Conservation (phyloP, 2,329 filamentous ascomycete genomes). For the Colletotrichum paranaense region DNA sequence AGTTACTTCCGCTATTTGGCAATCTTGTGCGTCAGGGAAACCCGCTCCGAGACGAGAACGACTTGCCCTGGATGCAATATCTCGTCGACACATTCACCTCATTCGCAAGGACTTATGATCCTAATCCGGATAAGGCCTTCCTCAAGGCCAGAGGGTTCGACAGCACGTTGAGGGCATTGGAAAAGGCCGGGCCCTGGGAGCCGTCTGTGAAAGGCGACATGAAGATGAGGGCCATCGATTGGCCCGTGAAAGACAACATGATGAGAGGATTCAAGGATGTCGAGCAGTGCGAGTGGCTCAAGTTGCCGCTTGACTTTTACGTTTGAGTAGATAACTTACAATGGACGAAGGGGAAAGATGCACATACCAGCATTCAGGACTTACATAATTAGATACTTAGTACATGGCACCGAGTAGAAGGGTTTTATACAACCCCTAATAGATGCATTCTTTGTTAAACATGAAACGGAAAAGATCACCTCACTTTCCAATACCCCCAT, state of each 20-base stretch:
- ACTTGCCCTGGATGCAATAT: slow-evolving; percentile 32
- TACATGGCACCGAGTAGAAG: not conserved
- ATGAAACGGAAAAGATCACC: not conserved
- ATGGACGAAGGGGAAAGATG: not conserved
- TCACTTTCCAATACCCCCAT: not conserved
- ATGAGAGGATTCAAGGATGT: slow-evolving; percentile 54
- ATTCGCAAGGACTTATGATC: slow-evolving; percentile 56
- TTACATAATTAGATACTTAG: not conserved
- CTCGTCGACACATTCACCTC: slow-evolving; percentile 55
- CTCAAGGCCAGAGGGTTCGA: slow-evolving; percentile 39
- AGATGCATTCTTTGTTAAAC: not conserved
- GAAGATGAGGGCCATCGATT: slow-evolving; percentile 55
- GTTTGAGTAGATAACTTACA: slow-evolving; percentile 36
- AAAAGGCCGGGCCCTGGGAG: slow-evolving; percentile 52
- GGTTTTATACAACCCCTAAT: not conserved
- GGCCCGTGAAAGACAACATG: slow-evolving; percentile 40
- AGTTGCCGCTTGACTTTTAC: slow-evolving; percentile 52
- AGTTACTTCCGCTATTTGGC: slow-evolving; percentile 56
- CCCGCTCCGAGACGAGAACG: slow-evolving; percentile 51
- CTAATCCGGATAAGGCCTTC: slow-evolving; percentile 54
- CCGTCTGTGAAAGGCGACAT: slow-evolving; percentile 48
- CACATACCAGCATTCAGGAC: not conserved
- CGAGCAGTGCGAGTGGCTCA: slow-evolving; percentile 57
- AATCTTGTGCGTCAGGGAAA: slow-evolving; percentile 46
- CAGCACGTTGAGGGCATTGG: slow-evolving; percentile 47